Evolutionary conservation across 1,139 yeast genomes (phyloP), one percentile per base, ranked within the genome.

Genomic region (Suhomyces coccinellae): DNA sequence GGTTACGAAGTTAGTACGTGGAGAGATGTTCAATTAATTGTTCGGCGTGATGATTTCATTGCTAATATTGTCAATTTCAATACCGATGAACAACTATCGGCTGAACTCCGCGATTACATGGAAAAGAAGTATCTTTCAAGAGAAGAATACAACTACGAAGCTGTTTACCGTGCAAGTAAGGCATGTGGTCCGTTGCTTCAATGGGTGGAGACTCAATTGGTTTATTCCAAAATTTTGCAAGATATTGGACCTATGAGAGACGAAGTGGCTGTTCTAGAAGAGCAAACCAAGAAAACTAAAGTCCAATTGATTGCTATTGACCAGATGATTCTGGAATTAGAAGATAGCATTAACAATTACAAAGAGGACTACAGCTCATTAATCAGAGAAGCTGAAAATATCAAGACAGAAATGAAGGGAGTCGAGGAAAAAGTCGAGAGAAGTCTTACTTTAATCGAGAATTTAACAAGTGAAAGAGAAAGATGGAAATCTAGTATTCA

Each of bases 111-210:
- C 36, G 60, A 64, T 3, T 74, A 66, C 47, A 82, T 88, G 85
- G 83, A 82, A 43, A 56, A 63, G 1, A 73, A 69, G 0, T 93
- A 87, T 55, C 66, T 91, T 22, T 67, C 84, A 0, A 67, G 83
- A 44, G 77, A 83, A 0, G 86, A 80, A 43, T 91, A 78, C 58
- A 88, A 79, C 38, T 86, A 69, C 56, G 93, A 85, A 44, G 67
- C 85, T 0, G 97, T 88, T 0, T 82, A 87, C 57, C 73, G 97
- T 41, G 98, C 98, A 3, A 86, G 96, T 65, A 89, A 87, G 58
- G 97, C 98, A 0, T 90, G 97, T 69, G 98, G 97, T 0, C 99
- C 99, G 0, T 69, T 93, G 40, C 62, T 87, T 26, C 85, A 83
- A 51, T 93, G 99, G 99, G 95, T 90, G 0, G 75, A 77, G 48